Evolutionary conservation across 139 green algal species (phyloP).

Genomic region (Chlorella sp.): DNA sequence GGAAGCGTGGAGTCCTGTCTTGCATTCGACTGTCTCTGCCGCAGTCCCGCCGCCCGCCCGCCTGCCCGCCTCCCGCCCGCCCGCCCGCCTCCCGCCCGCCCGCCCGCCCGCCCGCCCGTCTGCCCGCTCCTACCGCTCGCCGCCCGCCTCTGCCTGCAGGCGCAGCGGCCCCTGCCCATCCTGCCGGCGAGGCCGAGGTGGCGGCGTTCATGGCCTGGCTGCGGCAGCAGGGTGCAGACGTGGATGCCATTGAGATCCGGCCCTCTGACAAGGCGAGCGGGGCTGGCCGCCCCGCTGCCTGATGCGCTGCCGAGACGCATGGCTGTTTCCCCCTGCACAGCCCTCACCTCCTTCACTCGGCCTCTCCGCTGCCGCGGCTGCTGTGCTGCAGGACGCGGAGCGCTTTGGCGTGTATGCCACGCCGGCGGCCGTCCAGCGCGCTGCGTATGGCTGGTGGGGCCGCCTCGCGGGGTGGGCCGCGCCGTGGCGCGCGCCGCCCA

Average conservation of each 20-base stretch:
- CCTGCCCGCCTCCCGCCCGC: no score
- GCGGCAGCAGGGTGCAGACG: slow-evolving; percentile 22
- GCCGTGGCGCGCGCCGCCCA: background rate
- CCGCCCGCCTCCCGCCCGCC: no score
- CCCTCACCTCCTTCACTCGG: background rate
- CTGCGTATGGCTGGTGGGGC: slow-evolving; percentile 3
- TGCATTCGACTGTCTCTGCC: no score
- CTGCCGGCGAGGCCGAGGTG: slow-evolving; percentile 5
- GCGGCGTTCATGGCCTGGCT: slow-evolving; percentile 2
- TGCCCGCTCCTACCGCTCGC: no score
- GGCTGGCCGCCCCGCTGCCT: no score
- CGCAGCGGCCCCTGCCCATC: no score
- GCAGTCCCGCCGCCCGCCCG: no score
- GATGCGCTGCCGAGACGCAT: background rate
- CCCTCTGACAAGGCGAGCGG: background rate
- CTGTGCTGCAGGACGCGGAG: background rate
- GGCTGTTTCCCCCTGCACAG: background rate
- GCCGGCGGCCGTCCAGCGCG: background rate
- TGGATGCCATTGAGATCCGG: slow-evolving; percentile 22
- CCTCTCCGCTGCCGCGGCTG: background rate
- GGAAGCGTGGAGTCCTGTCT: no score
- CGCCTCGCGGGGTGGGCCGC: background rate
- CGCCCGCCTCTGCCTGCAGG: no score
- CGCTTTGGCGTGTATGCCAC: slow-evolving; percentile 37
- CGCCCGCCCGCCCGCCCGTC: no score